Evolutionary conservation across 768 basidiomycete species (phyloP).

Genomic region (Dioszegia hungarica): DNA sequence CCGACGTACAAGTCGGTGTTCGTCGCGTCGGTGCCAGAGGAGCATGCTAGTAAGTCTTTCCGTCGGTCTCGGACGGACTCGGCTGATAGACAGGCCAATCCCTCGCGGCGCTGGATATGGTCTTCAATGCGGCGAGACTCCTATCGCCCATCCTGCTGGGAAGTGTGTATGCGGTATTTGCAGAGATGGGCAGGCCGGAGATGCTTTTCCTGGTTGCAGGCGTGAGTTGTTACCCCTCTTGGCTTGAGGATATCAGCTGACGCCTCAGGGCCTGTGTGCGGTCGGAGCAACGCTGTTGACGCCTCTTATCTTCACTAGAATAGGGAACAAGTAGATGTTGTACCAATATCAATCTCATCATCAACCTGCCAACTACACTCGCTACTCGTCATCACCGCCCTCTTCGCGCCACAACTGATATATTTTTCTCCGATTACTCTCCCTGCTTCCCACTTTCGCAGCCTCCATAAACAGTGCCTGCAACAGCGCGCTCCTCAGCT

Average conservation of each 20-base stretch:
- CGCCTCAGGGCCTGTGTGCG: conserved; percentile 14
- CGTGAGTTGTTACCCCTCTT: conserved; percentile 21
- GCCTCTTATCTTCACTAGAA: conserved; percentile 9
- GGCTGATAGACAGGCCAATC: conserved; percentile 24
- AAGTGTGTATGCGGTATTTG: conserved; percentile 33
- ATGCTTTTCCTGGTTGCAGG: conserved; percentile 35
- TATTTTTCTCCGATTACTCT: conserved; percentile 76
- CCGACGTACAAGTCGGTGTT: conserved; percentile 44
- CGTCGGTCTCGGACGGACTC: too few relatives aligned
- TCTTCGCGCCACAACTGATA: conserved; percentile 70
- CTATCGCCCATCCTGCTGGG: conserved; percentile 36
- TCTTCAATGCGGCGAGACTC: conserved; percentile 30
- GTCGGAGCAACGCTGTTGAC: conserved; percentile 9
- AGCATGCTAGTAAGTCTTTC: conserved; percentile 25
- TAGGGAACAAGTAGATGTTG: not conserved
- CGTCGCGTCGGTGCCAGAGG: conserved; percentile 27
- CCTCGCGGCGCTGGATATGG: conserved; percentile 43
- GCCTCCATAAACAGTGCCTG: conserved; percentile 67
- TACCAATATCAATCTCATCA: not conserved
- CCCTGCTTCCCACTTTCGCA: conserved; percentile 59
- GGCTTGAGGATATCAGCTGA: not conserved
- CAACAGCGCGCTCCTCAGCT: conserved; percentile 54
- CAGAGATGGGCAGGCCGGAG: conserved; percentile 33
- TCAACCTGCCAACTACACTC: conserved; percentile 18
- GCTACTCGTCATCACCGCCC: conserved; percentile 48